Conservation (phyloP, 208 protist species). For the Wallacemonas sp. region DNA sequence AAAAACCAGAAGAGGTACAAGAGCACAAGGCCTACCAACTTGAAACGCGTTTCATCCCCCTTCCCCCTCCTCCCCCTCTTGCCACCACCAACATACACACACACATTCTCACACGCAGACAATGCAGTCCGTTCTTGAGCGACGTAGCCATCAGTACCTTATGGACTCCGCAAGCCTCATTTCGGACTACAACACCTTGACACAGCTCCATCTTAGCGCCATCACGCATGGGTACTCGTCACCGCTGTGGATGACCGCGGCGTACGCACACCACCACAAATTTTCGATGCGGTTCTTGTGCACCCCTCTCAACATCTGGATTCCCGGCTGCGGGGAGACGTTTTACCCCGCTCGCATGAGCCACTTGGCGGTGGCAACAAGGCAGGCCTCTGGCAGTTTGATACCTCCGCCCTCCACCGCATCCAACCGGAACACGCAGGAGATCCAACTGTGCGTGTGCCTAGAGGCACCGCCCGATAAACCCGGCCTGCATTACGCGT, state of each 20-base stretch:
- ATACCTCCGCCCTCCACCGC: neutral
- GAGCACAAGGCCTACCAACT: too few relatives aligned
- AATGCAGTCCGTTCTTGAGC: neutral
- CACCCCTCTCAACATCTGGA: neutral
- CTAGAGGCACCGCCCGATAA: neutral
- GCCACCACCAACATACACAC: too few relatives aligned
- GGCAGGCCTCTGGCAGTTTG: neutral
- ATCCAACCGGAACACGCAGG: neutral
- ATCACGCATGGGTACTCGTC: neutral
- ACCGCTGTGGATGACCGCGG: constrained; percentile 1
- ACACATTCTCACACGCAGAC: too few relatives aligned
- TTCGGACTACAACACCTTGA: neutral
- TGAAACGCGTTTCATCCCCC: too few relatives aligned
- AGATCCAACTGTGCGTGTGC: neutral
- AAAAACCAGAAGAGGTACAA: too few relatives aligned
- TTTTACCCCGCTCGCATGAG: neutral
- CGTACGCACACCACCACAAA: neutral
- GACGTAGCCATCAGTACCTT: neutral
- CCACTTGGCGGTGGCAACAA: neutral
- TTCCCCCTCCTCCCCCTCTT: neutral
- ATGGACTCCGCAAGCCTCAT: neutral
- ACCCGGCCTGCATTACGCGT: neutral
- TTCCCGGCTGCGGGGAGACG: neutral
- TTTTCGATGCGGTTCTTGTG: neutral
- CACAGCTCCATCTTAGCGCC: neutral